A percentile compares a stretch with the other conserved stretches of the same genome.
Evolutionary conservation across 257 asterid species (phyloP).

Genomic region (Craterostigma plantagineum): DNA sequence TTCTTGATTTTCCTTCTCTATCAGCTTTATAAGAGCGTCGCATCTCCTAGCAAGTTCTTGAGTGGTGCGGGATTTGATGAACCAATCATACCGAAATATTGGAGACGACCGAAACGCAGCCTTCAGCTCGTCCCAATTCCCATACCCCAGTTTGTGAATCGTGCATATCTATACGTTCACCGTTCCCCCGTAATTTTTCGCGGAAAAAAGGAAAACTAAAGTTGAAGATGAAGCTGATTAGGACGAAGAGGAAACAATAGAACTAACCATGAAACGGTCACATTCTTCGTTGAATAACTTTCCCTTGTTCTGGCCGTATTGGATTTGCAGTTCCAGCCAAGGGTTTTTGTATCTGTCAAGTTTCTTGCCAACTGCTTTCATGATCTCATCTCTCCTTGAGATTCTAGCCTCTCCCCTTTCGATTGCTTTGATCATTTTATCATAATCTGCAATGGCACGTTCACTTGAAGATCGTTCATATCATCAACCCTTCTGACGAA

Average conservation of each 20-base stretch:
- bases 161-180: constrained; percentile 84
- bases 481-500: too few species aligned
- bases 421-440: constrained; percentile 79
- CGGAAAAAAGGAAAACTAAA: not conserved
- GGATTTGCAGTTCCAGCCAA: constrained; percentile 91
- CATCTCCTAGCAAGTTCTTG: constrained; percentile 99
- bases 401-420: constrained; percentile 99
- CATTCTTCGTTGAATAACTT: constrained; percentile 97
- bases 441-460: constrained; percentile 52
- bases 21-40: constrained; percentile 76
- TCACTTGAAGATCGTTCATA: not conserved
- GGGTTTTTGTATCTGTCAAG: constrained; percentile 96
- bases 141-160: constrained; percentile 98
- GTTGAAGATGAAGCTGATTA: not conserved
- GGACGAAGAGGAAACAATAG: too few species aligned
- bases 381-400: constrained; percentile 89
- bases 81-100: constrained; percentile 94
- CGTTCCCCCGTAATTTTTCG: too few species aligned
- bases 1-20: constrained; percentile 94
- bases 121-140: constrained; percentile 97
- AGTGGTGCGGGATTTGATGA: constrained; percentile 93
- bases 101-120: constrained; percentile 96
- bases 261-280: constrained; percentile 91
- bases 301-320: constrained; percentile 98
- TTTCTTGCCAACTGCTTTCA: constrained; percentile 94